Evolutionary conservation across 2,329 filamentous ascomycete genomes (phyloP).

Genomic region (Epicoccum nigrum): DNA sequence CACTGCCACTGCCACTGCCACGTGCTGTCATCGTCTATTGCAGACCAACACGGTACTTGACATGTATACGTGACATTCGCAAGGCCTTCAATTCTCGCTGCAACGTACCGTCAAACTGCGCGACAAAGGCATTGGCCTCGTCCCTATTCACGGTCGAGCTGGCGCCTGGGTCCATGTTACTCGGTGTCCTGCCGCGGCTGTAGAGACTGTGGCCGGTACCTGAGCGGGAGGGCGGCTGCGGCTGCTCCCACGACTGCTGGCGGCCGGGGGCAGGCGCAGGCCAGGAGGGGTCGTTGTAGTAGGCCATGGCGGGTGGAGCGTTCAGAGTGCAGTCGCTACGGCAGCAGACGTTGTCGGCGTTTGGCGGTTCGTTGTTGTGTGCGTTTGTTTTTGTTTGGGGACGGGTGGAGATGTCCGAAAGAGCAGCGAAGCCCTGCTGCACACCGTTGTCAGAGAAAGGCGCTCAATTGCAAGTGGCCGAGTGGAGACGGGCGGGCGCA

Average conservation of each 20-base stretch:
- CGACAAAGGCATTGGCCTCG: conserved; percentile 78
- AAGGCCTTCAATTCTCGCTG: not conserved
- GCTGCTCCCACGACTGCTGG: conserved; percentile 75
- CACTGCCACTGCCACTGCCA: conserved; percentile 2
- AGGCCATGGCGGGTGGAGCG: conserved; percentile 60
- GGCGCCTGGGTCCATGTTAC: conserved; percentile 63
- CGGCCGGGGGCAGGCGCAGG: conserved; percentile 65
- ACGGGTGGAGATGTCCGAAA: conserved; percentile 14
- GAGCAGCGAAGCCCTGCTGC: conserved; percentile 24
- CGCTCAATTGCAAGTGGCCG: conserved; percentile 27
- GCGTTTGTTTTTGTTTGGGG: not conserved
- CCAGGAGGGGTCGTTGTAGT: conserved; percentile 70
- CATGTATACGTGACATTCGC: not conserved
- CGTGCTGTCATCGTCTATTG: not conserved
- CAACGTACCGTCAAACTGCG: conserved; percentile 86
- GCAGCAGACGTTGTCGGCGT: not conserved
- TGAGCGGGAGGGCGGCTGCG: conserved; percentile 73
- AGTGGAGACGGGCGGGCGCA: conserved; percentile 20
- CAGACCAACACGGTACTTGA: conserved; percentile 4
- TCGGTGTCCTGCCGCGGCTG: conserved; percentile 22
- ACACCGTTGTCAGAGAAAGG: conserved; percentile 19
- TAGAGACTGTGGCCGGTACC: conserved; percentile 56
- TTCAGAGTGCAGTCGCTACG: conserved; percentile 7
- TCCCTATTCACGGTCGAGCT: conserved; percentile 71
- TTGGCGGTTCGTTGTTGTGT: not conserved